Percentiles rank a stretch among this genome's conserved stretches.
phyloP scores from a whole-genome alignment of 192 early-diverging fungal genomes.

The Piromyces sp. region DNA sequence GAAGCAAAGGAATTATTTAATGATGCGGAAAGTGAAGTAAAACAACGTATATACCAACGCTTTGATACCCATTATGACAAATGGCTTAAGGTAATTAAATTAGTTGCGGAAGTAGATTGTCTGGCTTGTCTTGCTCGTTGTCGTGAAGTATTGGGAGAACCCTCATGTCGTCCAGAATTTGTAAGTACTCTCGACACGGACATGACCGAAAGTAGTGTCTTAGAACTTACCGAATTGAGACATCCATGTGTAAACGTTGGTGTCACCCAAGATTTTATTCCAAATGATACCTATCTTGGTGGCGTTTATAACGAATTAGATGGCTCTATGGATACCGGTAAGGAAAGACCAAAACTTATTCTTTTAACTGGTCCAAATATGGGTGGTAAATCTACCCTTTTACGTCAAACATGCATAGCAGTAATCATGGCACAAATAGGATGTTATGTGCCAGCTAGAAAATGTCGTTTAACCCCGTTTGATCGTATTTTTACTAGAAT shows the following conservation, averaged over 20 bases:
- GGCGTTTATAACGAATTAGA: conserved; percentile 9
- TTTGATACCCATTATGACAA: conserved; percentile 66
- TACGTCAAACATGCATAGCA: conserved; percentile 84
- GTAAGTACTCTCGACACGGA: conserved; percentile 14
- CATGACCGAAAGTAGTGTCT: conserved; percentile 17
- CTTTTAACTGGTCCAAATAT: conserved; percentile 98
- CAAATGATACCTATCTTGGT: conserved; percentile 81
- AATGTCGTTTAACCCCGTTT: conserved; percentile 56
- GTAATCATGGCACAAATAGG: conserved; percentile 93
- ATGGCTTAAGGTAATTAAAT: conserved; percentile 29
- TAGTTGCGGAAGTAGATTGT: conserved; percentile 74
- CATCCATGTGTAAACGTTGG: conserved; percentile 68
- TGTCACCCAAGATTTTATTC: conserved; percentile 60
- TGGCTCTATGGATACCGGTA: conserved; percentile 7
- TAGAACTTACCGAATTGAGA: conserved; percentile 76
- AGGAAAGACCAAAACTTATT: conserved; percentile 46
- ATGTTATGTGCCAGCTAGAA: conserved; percentile 75
- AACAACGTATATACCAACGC: conserved; percentile 51
- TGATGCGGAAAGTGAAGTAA: conserved; percentile 54
- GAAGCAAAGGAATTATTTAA: conserved; percentile 69
- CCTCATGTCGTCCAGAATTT: conserved; percentile 74
- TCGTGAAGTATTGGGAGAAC: conserved; percentile 49
- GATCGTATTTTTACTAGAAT: conserved; percentile 95
- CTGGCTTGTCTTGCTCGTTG: conserved; percentile 56
- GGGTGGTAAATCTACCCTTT: conserved; percentile 94